phyloP scores from a whole-genome alignment of 306 rosid species.

The Castanea crenata region DNA sequence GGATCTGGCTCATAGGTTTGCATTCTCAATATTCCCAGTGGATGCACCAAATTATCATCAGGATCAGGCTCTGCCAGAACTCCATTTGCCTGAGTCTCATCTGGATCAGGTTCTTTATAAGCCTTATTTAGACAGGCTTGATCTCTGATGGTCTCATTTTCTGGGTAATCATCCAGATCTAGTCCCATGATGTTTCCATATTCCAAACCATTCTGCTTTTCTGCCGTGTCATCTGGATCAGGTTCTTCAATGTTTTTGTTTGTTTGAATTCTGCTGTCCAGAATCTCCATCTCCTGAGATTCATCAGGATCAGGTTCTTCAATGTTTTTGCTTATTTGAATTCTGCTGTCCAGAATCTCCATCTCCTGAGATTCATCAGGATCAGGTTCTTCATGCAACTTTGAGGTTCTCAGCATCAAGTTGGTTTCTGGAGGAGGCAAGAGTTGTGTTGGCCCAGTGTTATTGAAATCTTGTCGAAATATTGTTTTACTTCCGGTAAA shows the following conservation, averaged over 20 bases:
- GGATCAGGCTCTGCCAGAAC: conserved; percentile 51
- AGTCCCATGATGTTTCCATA: conserved; percentile 2
- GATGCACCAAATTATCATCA: conserved; percentile 35
- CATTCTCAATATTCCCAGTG: conserved; percentile 39
- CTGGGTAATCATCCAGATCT: conserved; percentile 22
- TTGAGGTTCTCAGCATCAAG: conserved; percentile 21
- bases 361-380: conserved; percentile 37
- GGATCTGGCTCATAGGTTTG: conserved; percentile 76
- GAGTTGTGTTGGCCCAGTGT: conserved; percentile 18
- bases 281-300: conserved; percentile 25
- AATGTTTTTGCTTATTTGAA: conserved; percentile 24
- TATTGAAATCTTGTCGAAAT: conserved; percentile 15
- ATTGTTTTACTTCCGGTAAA: conserved; percentile 16
- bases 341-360: conserved; percentile 27
- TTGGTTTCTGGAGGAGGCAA: conserved; percentile 18
- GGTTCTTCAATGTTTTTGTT: conserved; percentile 36
- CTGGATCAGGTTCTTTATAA: conserved; percentile 27
- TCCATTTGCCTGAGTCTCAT: conserved; percentile 34
- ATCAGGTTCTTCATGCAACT: conserved; percentile 34
- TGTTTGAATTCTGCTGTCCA: conserved; percentile 26
- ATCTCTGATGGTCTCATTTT: conserved; percentile 8
- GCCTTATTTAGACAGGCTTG: conserved; percentile 23
- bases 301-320: conserved; percentile 50
- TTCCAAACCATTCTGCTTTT: conserved; percentile 13
- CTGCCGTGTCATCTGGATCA: conserved; percentile 43